phyloP scores from a whole-genome alignment of 169 alveolate genomes.

The Theileria equi region DNA sequence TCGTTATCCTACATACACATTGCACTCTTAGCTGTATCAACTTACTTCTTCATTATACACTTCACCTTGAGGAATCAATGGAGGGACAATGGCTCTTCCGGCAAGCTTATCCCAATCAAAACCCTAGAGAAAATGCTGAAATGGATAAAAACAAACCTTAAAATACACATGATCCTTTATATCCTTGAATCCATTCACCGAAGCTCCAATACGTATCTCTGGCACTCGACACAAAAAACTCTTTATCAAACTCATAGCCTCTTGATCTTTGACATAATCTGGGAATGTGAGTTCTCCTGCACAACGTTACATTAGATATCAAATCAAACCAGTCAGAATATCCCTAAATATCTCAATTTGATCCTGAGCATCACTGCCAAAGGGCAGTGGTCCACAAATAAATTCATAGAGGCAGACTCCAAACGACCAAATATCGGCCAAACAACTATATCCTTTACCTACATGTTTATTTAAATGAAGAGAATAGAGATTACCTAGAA shows the following conservation, averaged over 20 bases:
- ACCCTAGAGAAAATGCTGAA: conserved; percentile 17
- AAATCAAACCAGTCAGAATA: conserved; percentile 79
- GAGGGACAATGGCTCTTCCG: conserved; percentile 82
- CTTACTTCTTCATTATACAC: conserved; percentile 71
- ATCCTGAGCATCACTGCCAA: conserved; percentile 94
- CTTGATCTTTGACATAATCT: conserved; percentile 79
- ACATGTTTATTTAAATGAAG: conserved; percentile 22
- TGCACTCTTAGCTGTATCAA: not conserved
- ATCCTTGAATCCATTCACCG: conserved; percentile 87
- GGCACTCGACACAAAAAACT: conserved; percentile 86
- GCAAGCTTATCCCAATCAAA: conserved; percentile 87
- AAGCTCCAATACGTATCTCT: conserved; percentile 88
- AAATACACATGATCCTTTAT: conserved; percentile 80
- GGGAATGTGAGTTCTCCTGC: conserved; percentile 70
- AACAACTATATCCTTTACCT: conserved; percentile 94
- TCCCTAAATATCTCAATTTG: conserved; percentile 92
- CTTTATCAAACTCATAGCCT: conserved; percentile 83
- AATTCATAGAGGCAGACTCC: conserved; percentile 98
- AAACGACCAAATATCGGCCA: conserved; percentile 96
- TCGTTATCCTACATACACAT: conserved; percentile 43
- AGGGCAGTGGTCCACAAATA: conserved; percentile 97
- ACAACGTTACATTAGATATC: too few relatives aligned
- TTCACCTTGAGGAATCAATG: conserved; percentile 81
- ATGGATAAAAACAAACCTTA: conserved; percentile 22
- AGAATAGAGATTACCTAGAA: conserved; percentile 72